Evolutionary conservation across 768 basidiomycete species (phyloP), one percentile per base, ranked within the genome.

Genomic region (Phallus indusiatus): DNA sequence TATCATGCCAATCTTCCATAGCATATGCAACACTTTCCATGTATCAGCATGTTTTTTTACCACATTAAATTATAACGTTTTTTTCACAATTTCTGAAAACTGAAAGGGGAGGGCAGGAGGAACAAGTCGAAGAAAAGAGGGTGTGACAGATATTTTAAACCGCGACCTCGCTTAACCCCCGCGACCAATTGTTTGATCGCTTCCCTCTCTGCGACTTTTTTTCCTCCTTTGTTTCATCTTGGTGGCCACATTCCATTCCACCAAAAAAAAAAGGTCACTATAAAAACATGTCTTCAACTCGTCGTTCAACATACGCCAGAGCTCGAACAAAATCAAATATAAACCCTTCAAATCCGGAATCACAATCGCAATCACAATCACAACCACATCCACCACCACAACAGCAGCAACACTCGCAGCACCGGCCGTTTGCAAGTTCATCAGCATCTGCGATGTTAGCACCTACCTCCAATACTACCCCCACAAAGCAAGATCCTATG

Each of bases 401-500:
- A n/a, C n/a, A n/a, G n/a, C n/a, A n/a, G n/a, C n/a, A 28, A 28
- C 28, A 28, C 28, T 28, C 28, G 4, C 28, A 28, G 4, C 28
- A 28, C 2, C 28, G 28, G 28, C 28, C 28, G 28, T 28, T 28
- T 28, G 28, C 28, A 28, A 28, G 28, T 7, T 28, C 28, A 28
- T 28, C 28, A 28, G 28, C 28, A 28, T 28, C 28, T 28, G 2
- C 28, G 7, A 28, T 28, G 28, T 28, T 28, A 28, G 28, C 4
- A 28, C 28, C 28, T 3, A 28, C 28, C n/a, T n/a, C n/a, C n/a
- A n/a, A n/a, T 35, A 28, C 56, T 16, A 16, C 21, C 17, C 5
- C 55, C 2, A 16, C 50, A 35, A 59, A 59, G 20, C 57, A 59
- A 50, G 50, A 59, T 9, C 33, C 47, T 62, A 87, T 86, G 83